Percentiles rank a stretch among this genome's conserved stretches.
Conservation (phyloP, 2,329 filamentous ascomycete genomes). For the Fusarium sp. region DNA sequence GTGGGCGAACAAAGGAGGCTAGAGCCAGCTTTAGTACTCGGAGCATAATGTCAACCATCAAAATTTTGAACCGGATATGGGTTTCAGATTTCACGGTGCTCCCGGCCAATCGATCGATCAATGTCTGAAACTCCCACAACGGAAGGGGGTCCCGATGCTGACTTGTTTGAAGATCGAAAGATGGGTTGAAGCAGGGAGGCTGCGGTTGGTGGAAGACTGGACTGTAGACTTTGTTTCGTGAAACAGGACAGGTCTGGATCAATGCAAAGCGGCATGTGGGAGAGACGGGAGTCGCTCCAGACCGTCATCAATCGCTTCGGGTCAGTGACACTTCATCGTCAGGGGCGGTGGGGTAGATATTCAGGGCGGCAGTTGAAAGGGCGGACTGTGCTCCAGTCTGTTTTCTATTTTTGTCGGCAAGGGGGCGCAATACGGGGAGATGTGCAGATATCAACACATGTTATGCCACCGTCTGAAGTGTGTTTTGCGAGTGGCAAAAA, state of each 20-base stretch:
- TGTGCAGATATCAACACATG: conserved; percentile 1
- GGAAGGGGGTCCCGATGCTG: conserved; percentile 15
- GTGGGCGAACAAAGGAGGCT: not conserved
- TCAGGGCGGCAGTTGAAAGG: conserved; percentile 36
- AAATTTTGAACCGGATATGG: not conserved
- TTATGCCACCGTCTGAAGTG: not conserved
- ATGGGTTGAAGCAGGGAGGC: not conserved
- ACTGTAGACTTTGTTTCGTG: conserved; percentile 15
- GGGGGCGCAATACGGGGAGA: conserved; percentile 12
- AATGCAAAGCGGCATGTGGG: conserved; percentile 25
- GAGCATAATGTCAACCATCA: not conserved
- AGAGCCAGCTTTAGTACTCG: not conserved
- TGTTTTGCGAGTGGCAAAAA: conserved; percentile 31
- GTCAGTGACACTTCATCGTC: conserved; percentile 34
- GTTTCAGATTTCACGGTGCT: conserved; percentile 19
- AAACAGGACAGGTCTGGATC: conserved; percentile 27
- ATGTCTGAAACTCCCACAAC: conserved; percentile 23
- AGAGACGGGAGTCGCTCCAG: conserved; percentile 9
- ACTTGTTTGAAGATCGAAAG: conserved; percentile 23
- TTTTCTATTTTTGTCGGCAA: conserved; percentile 38
- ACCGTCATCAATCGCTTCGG: conserved; percentile 13
- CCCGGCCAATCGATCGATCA: conserved; percentile 16
- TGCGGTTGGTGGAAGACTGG: not conserved
- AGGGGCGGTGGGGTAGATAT: conserved; percentile 40
- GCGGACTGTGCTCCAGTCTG: not conserved